Evolutionary conservation across 805 yeast species (phyloP).

Genomic region (Wickerhamomyces chaumierensis): DNA sequence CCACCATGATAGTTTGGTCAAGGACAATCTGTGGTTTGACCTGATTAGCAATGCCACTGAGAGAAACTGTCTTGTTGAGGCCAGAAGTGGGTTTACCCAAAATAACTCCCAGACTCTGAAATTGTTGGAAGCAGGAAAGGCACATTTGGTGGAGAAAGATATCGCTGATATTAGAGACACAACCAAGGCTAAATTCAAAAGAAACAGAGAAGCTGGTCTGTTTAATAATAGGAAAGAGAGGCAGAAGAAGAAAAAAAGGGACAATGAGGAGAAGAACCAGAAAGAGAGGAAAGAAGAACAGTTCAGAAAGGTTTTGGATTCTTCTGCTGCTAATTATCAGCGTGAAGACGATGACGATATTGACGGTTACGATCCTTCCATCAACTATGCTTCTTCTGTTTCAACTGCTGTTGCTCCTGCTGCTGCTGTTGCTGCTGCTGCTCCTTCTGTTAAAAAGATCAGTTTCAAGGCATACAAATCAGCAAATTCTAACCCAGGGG

Average conservation of each 20-base stretch:
- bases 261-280: not conserved
- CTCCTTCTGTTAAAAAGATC: not conserved
- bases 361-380: not conserved
- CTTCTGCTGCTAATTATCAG: too few relatives aligned
- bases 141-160: not conserved
- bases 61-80: constrained; percentile 23
- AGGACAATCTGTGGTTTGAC: constrained; percentile 64
- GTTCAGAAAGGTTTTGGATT: not conserved
- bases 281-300: too few relatives aligned
- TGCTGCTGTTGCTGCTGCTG: not conserved
- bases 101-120: not conserved
- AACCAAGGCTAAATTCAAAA: not conserved
- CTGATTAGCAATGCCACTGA: constrained; percentile 54
- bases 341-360: not conserved
- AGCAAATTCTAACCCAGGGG: not conserved
- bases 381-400: not conserved
- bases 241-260: not conserved
- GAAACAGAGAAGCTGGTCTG: not conserved
- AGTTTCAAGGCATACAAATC: not conserved
- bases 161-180: not conserved
- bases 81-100: constrained; percentile 11
- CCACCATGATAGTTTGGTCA: constrained; percentile 48
- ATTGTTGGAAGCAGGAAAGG: not conserved
- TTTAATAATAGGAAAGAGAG: not conserved
- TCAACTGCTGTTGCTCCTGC: not conserved